Conservation (phyloP, 1,284 basidiomycete genomes). For the Cutaneotrichosporon cutaneum region DNA sequence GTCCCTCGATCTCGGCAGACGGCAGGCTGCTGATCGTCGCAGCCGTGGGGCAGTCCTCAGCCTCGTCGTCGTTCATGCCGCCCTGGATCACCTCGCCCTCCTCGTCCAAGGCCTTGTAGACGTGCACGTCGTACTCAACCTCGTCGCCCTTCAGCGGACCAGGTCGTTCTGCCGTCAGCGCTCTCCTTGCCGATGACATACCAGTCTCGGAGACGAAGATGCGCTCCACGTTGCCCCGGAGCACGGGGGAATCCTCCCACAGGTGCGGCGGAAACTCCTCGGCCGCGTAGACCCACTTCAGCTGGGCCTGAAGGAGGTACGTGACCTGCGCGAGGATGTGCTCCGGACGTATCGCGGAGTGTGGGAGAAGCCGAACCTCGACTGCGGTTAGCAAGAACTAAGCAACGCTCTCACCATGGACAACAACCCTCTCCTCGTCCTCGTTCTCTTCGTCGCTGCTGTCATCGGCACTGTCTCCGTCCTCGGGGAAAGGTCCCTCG, state of each 20-base stretch:
- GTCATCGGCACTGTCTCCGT: slow-evolving; percentile 12
- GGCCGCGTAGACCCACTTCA: slow-evolving; percentile 2
- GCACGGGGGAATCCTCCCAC: slow-evolving; percentile 59
- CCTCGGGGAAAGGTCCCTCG: background rate
- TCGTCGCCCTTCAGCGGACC: background rate
- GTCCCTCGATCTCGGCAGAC: slow-evolving; percentile 74
- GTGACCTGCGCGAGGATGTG: slow-evolving; percentile 11
- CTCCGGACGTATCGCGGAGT: background rate
- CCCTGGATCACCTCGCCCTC: slow-evolving; percentile 66
- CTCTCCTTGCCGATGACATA: slow-evolving; percentile 35
- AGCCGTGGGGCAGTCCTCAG: slow-evolving; percentile 74
- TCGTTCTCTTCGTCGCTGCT: slow-evolving; percentile 14
- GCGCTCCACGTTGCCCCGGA: slow-evolving; percentile 71
- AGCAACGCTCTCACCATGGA: slow-evolving; percentile 27
- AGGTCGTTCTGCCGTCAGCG: slow-evolving; percentile 6
- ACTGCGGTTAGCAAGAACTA: slow-evolving; percentile 56
- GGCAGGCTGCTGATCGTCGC: slow-evolving; percentile 85
- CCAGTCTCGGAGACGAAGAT: slow-evolving; percentile 69
- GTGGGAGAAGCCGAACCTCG: slow-evolving; percentile 63
- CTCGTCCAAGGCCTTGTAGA: slow-evolving; percentile 75
- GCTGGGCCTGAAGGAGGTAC: slow-evolving; percentile 9
- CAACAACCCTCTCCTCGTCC: slow-evolving; percentile 13
- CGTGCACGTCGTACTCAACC: slow-evolving; percentile 63
- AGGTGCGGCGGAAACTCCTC: slow-evolving; percentile 19
- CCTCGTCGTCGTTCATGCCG: slow-evolving; percentile 60